Evolutionary conservation across 208 protist genomes (phyloP), one percentile per base, ranked within the genome.

Genomic region (Trypanosoma grayi): DNA sequence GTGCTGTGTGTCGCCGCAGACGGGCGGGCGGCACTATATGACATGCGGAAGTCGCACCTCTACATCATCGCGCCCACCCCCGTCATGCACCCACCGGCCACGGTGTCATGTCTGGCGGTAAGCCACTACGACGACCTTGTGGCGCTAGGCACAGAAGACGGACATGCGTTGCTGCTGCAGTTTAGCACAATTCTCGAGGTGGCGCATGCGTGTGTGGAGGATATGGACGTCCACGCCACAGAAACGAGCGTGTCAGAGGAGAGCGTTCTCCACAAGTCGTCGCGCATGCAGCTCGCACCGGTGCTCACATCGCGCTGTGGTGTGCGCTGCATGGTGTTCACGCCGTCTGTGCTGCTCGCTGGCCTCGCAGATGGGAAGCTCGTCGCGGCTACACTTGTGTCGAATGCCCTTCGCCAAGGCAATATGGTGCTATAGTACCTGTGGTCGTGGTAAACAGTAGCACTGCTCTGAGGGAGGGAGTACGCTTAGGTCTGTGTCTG

Each of bases 301-400:
- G 59, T 56, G 36, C 51, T 25, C 60, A 74, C 60, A 44, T 54
- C 60, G 8, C 54, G 25, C 46, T 57, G 46, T 45, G 73, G 70
- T 11, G 79, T 96, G 44, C 50, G 72, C 39, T 77, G 83, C 52
- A 51, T 96, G 20, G 48, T 63, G 10, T 92, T 93, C 61, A 77
- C 77, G n/a, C 90, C 90, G 16, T 92, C 84, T 8, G 82, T 87
- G 67, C 68, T 96, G 57, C 75, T 96, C 6, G 84, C 81, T 4
- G 87, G 81, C 13, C 71, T 96, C 34, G 52, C 44, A 14, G 86
- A 93, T 51, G 90, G 90, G 0, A 87, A 78, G 65, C 71, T 91
- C 45, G 77, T 92, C 36, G 90, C 83, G n/a, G 67, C 62, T 3
- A 55, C 76, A 9, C 73, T 95, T 52, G 73, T 91, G 9, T 60